phyloP scores from a whole-genome alignment of 345 rosid species.

The thale cress (Arabidopsis thaliana) region TAIR10.1 NC_003071.7:17347501-17348000 shows the following conservation, averaged over 20 bases:
- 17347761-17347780: constrained; percentile 66
- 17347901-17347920: constrained; percentile 32
- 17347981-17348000: constrained; percentile 52
- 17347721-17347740: constrained; percentile 66
- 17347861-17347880: constrained; percentile 44
- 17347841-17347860: constrained; percentile 61
- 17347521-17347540: constrained; percentile 67
- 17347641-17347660: constrained; percentile 80
- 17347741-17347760: constrained; percentile 71
- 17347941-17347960: constrained; percentile 28
- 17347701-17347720: constrained; percentile 84
- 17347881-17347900: constrained; percentile 38
- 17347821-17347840: constrained; percentile 61
- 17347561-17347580: constrained; percentile 60
- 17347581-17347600: constrained; percentile 68
- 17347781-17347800: constrained; percentile 75
- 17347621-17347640: constrained; percentile 67
- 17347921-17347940: constrained; percentile 57
- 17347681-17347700: constrained; percentile 74
- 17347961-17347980: constrained; percentile 50
- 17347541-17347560: constrained; percentile 70
- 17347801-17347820: constrained; percentile 64
- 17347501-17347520: constrained; percentile 68
- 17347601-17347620: constrained; percentile 52
- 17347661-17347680: constrained; percentile 75